Evolutionary conservation across 2,329 filamentous ascomycete genomes (phyloP), one percentile per base, ranked within the genome.

Genomic region (Hypomyces rosellus): DNA sequence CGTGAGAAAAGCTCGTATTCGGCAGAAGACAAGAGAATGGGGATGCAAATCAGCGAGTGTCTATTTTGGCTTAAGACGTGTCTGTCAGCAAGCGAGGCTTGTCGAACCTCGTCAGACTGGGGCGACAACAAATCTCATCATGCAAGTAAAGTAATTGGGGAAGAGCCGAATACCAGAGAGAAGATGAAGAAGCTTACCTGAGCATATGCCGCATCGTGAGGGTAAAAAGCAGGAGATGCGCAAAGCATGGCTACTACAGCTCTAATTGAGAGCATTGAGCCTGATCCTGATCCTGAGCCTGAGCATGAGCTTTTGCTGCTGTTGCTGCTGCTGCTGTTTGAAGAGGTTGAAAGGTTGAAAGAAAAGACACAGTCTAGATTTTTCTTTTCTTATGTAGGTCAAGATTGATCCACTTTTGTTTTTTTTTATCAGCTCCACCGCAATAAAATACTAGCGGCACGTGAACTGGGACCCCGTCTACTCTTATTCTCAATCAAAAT

Each of bases 31-130:
- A 57, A 54, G 20, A 48, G 46, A 46, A 49, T 20, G 50, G 41
- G 50, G 48, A 57, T 55, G 55, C 45, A 22, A 46, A 66, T 77
- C 74, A 77, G 74, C 64, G 58, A 64, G 20, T 61, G 74, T 78
- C 75, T 74, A 69, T 77, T 79, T 80, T 80, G 76, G 76, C 73
- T 69, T 69, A 74, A 73, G 75, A 78, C 75, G 60, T 71, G 76
- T 75, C 71, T 68, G 63, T 74, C 71, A 73, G 67, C 71, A 74
- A 60, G 57, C 55, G 65, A 73, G 67, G 70, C 67, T 71, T 71
- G 69, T 72, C 69, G 67, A 45, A 70, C 70, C 71, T 72, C 66
- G 63, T 74, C 65, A 73, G 71, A 65, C 71, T 74, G 71, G 71
- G 71, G 71, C 71, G 71, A 74, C 71, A 74, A 71, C 71, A 62